Evolutionary conservation across 2,329 filamentous ascomycete species (phyloP).

Genomic region (Cladosporium sp.): DNA sequence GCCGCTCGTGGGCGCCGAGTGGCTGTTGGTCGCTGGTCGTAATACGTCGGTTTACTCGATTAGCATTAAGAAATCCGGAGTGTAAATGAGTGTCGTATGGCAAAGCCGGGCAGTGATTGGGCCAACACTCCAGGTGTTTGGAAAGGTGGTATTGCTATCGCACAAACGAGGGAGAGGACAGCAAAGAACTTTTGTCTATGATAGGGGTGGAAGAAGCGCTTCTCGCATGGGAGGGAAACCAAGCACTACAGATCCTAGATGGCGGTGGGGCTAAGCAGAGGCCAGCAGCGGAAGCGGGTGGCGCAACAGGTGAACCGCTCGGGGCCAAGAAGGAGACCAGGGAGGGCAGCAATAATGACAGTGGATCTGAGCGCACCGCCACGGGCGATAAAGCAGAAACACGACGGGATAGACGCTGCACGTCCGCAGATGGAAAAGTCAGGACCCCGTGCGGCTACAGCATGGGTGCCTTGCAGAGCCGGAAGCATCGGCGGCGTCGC

Average conservation of each 20-base stretch:
- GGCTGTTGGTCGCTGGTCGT: conserved; percentile 8
- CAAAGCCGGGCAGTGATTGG: conserved; percentile 5
- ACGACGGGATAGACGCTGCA: not conserved
- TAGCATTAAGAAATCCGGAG: conserved; percentile 6
- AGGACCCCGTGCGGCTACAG: conserved; percentile 1
- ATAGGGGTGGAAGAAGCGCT: conserved; percentile 9
- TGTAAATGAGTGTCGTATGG: conserved; percentile 12
- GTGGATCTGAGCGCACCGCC: not conserved
- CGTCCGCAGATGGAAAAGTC: conserved; percentile 9
- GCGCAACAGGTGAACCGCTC: conserved; percentile 10
- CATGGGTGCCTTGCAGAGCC: conserved; percentile 3
- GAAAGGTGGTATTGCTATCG: conserved; percentile 7
- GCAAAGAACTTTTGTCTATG: conserved; percentile 13
- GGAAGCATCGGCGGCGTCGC: conserved; percentile 6
- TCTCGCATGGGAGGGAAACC: not conserved
- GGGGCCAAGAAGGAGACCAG: conserved; percentile 5
- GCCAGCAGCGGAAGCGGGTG: conserved; percentile 10
- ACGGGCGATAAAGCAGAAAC: conserved; percentile 12
- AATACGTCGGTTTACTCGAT: conserved; percentile 7
- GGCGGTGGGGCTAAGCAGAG: conserved; percentile 12
- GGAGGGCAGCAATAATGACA: conserved; percentile 1
- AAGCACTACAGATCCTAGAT: conserved; percentile 13
- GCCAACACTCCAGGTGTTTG: conserved; percentile 12
- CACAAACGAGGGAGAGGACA: conserved; percentile 7
- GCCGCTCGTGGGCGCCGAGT: conserved; percentile 10